phyloP scores from a whole-genome alignment of 164 flowering plant species.

The Magnolia changhungtana region DNA sequence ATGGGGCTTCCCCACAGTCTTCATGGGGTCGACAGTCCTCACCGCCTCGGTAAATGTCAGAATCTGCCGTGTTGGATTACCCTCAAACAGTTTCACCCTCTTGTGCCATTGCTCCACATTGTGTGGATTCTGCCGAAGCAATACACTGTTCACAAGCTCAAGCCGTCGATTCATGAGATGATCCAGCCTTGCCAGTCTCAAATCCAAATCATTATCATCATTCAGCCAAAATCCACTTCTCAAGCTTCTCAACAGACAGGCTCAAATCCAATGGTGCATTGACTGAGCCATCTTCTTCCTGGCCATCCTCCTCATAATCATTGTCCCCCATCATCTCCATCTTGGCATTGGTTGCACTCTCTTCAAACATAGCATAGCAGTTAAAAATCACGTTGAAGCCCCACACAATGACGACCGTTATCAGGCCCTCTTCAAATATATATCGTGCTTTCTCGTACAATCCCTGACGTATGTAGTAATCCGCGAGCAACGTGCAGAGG shows the following conservation, averaged over 20 bases:
- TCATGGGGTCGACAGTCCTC: conserved; percentile 92
- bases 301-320: conserved; percentile 53
- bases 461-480: conserved; percentile 73
- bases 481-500: conserved; percentile 90
- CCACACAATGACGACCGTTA: conserved; percentile 82
- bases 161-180: conserved; percentile 82
- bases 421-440: conserved; percentile 89
- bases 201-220: conserved; percentile 73
- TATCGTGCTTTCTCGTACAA: conserved; percentile 86
- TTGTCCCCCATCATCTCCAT: conserved; percentile 58
- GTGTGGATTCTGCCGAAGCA: conserved; percentile 93
- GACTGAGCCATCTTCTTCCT: conserved; percentile 24
- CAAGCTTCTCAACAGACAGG: conserved; percentile 36
- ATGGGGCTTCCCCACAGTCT: conserved; percentile 95
- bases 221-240: conserved; percentile 56
- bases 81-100: conserved; percentile 84
- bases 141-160: conserved; percentile 85
- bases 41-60: conserved; percentile 92
- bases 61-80: conserved; percentile 76
- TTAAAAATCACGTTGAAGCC: conserved; percentile 90
- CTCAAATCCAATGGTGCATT: conserved; percentile 44
- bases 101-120: conserved; percentile 98
- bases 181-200: conserved; percentile 75
- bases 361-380: conserved; percentile 83
- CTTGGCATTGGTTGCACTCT: conserved; percentile 63